These are phyloP conservation scores for Eucalyptus erythrocorys DNA, from an alignment of 345 rosid species.

Conservation along the genomic window DNA sequence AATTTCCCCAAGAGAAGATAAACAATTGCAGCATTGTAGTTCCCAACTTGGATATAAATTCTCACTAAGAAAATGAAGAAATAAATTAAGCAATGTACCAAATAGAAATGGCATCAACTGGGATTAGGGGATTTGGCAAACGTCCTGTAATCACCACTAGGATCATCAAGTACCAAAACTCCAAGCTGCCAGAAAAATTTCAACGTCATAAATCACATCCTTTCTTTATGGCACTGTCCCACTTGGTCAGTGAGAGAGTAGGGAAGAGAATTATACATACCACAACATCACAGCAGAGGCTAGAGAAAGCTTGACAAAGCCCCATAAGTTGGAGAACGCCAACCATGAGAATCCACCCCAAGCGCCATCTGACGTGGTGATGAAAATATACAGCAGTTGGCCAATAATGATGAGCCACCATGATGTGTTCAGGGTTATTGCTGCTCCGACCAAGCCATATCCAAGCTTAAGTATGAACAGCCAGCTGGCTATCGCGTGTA, in stretches of 20 bases:
- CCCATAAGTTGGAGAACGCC: slow-evolving; percentile 69
- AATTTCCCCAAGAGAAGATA: neutral
- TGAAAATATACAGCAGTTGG: slow-evolving; percentile 69
- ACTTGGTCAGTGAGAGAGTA: neutral
- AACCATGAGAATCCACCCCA: slow-evolving; percentile 90
- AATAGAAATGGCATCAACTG: slow-evolving; percentile 87
- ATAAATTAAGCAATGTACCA: slow-evolving; percentile 27
- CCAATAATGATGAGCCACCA: slow-evolving; percentile 76
- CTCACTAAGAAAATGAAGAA: neutral
- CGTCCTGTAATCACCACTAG: slow-evolving; percentile 72
- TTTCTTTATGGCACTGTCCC: neutral
- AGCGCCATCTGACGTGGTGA: slow-evolving; percentile 83
- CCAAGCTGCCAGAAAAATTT: slow-evolving; percentile 49
- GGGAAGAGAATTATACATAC: slow-evolving; percentile 10
- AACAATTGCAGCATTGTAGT: neutral
- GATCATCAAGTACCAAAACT: slow-evolving; percentile 88
- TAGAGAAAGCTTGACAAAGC: slow-evolving; percentile 74
- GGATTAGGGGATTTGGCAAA: slow-evolving; percentile 57
- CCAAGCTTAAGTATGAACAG: slow-evolving; percentile 61
- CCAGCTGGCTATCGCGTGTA: slow-evolving; percentile 72
- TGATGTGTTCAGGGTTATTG: slow-evolving; percentile 64
- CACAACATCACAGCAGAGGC: slow-evolving; percentile 94
- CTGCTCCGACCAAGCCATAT: slow-evolving; percentile 82
- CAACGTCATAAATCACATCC: neutral
- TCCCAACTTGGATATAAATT: neutral